These are phyloP conservation scores for Pharnaceum exiguum DNA, from an alignment of 148 eudicot genomes.

Conservation along the genomic window DNA sequence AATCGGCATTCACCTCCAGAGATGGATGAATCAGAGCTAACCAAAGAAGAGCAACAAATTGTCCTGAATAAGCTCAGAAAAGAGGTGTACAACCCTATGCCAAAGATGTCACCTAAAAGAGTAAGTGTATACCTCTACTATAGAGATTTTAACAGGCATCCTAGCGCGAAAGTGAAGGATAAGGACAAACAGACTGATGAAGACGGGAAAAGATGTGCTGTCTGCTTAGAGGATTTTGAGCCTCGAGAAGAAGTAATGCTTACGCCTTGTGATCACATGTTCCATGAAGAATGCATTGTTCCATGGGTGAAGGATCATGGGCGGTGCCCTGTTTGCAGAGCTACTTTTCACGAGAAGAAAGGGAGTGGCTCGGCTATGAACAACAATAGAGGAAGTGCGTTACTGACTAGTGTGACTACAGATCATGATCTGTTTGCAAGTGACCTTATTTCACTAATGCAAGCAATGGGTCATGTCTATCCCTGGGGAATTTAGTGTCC, in stretches of 20 bases:
- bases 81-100: constrained; percentile 46
- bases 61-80: constrained; percentile 48
- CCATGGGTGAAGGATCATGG: constrained; percentile 85
- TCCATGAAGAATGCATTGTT: constrained; percentile 86
- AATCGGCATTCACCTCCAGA: constrained; percentile 1
- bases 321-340: constrained; percentile 71
- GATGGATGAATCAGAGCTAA: constrained; percentile 32
- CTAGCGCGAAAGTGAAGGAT: not conserved
- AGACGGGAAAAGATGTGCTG: constrained; percentile 52
- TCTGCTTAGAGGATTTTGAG: constrained; percentile 84
- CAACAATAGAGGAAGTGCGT: not conserved
- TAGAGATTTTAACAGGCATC: constrained; percentile 21
- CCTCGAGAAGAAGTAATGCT: constrained; percentile 38
- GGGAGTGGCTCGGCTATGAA: constrained; percentile 1
- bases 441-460: constrained; percentile 27
- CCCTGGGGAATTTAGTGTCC: constrained; percentile 11
- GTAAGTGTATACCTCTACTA: constrained; percentile 43
- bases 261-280: constrained; percentile 85
- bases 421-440: constrained; percentile 1
- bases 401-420: not conserved
- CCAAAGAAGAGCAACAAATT: constrained; percentile 39
- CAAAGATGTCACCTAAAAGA: constrained; percentile 39
- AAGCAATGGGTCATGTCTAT: constrained; percentile 37
- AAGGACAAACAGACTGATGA: constrained; percentile 31
- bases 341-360: constrained; percentile 25